These are phyloP conservation scores for Firmiana major DNA, from an alignment of 345 rosid genomes.

Conservation along the genomic window DNA sequence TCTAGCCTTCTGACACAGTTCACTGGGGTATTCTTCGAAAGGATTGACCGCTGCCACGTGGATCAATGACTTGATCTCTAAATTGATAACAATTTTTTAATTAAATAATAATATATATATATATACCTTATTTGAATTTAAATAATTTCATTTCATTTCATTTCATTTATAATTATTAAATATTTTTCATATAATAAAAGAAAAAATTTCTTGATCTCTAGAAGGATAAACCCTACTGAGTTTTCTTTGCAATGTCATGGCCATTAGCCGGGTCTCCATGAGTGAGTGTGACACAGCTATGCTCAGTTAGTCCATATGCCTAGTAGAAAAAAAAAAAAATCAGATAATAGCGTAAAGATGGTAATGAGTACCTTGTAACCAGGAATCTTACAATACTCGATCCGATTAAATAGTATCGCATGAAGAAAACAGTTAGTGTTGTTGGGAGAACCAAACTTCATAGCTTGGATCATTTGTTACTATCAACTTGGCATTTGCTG, in stretches of 20 bases:
- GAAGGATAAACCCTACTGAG: slow-evolving; percentile 87
- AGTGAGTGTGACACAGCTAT: slow-evolving; percentile 88
- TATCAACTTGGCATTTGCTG: slow-evolving; percentile 77
- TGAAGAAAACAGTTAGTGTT: neutral
- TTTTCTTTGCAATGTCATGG: slow-evolving; percentile 65
- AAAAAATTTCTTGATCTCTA: too few relatives aligned
- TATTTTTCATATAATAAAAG: too few relatives aligned
- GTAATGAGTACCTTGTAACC: too few relatives aligned
- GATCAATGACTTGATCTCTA: slow-evolving; percentile 75
- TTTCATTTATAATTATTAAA: too few relatives aligned
- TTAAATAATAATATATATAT: too few relatives aligned
- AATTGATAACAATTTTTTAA: too few relatives aligned
- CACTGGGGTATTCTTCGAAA: slow-evolving; percentile 69
- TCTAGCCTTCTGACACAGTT: slow-evolving; percentile 86
- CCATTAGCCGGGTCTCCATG: slow-evolving; percentile 60
- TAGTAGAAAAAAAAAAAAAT: slow-evolving; percentile 18
- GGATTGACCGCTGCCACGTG: slow-evolving; percentile 67
- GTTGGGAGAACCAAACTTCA: slow-evolving; percentile 17
- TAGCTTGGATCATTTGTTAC: slow-evolving; percentile 55
- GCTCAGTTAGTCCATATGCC: slow-evolving; percentile 99
- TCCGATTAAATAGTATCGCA: too few relatives aligned
- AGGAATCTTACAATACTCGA: too few relatives aligned
- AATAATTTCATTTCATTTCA: too few relatives aligned
- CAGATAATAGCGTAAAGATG: too few relatives aligned
- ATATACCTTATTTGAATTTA: too few relatives aligned